Evolutionary conservation across 257 asterid genomes (phyloP).

Genomic region (Scutellaria barbata): DNA sequence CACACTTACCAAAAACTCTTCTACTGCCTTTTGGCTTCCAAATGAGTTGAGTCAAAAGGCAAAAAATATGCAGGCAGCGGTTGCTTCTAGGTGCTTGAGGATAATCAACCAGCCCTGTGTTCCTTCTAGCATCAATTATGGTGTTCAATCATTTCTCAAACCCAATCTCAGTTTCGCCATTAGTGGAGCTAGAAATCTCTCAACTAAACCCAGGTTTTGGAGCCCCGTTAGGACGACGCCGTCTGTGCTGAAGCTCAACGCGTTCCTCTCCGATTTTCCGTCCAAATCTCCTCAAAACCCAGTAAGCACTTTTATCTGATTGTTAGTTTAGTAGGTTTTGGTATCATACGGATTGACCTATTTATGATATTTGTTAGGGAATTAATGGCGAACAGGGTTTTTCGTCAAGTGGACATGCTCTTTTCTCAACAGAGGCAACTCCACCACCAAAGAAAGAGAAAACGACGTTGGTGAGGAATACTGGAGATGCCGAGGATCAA

Average conservation of each 20-base stretch:
- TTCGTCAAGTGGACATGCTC: conserved; percentile 55
- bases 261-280: conserved; percentile 72
- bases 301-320: conserved; percentile 38
- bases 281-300: conserved; percentile 53
- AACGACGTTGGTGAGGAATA: conserved; percentile 40
- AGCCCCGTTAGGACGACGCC: conserved; percentile 50
- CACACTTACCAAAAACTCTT: conserved; percentile 30
- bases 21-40: conserved; percentile 23
- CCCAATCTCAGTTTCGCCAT: conserved; percentile 35
- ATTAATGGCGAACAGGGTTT: conserved; percentile 45
- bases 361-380: conserved; percentile 23
- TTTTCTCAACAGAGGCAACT: conserved; percentile 69
- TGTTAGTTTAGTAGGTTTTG: conserved; percentile 1
- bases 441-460: conserved; percentile 51
- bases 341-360: neutral
- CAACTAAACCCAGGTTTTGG: conserved; percentile 49
- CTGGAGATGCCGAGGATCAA: conserved; percentile 47
- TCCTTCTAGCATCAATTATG: conserved; percentile 35
- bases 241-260: conserved; percentile 49
- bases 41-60: conserved; percentile 37
- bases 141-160: conserved; percentile 29
- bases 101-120: conserved; percentile 41
- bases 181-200: conserved; percentile 51
- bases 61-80: conserved; percentile 46
- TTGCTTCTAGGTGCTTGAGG: conserved; percentile 54